Conservation (phyloP, 352 stramenopile genomes). For the Pythium grandisporangium region DNA sequence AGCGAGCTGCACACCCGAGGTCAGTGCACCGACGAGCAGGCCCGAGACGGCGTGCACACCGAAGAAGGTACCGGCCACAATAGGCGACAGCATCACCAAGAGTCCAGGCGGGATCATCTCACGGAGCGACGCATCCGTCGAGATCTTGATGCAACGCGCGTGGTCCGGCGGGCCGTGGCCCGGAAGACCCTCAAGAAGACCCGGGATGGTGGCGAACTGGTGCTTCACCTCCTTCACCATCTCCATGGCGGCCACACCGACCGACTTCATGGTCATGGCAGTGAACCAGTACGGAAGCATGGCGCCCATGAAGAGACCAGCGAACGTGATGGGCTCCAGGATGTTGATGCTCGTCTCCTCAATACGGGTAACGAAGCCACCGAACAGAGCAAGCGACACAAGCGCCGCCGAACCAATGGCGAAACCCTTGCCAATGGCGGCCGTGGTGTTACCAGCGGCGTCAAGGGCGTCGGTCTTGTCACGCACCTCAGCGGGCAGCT, state of each 20-base stretch:
- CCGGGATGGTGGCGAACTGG: conserved; percentile 98
- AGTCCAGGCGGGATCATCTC: conserved; percentile 99
- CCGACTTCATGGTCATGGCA: conserved; percentile 99
- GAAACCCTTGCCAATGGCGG: conserved; percentile 99
- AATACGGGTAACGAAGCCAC: conserved; percentile 97
- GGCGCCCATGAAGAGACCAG: conserved; percentile 97
- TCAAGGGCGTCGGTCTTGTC: conserved; percentile 99
- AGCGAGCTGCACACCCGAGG: conserved; percentile 96
- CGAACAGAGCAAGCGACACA: conserved; percentile 97
- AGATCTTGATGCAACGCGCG: conserved; percentile 98
- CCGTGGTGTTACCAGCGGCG: conserved; percentile 98
- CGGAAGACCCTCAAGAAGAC: conserved; percentile 92
- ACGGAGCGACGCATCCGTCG: conserved; percentile 95
- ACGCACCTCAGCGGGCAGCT: conserved; percentile 94
- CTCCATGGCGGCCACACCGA: conserved; percentile 96
- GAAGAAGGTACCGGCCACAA: conserved; percentile 97
- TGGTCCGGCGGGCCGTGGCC: conserved; percentile 82
- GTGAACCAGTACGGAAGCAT: conserved; percentile 99
- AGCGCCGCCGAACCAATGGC: conserved; percentile 98
- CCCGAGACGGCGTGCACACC: conserved; percentile 96
- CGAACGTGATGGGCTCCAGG: conserved; percentile 96
- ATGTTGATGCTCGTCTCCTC: conserved; percentile 95
- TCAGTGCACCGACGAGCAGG: conserved; percentile 94
- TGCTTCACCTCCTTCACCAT: conserved; percentile 99
- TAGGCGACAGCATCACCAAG: conserved; percentile 97